Base-by-base conservation (phyloP, 2,329 filamentous ascomycete genomes). In the Elsinoe perseae region DNA sequence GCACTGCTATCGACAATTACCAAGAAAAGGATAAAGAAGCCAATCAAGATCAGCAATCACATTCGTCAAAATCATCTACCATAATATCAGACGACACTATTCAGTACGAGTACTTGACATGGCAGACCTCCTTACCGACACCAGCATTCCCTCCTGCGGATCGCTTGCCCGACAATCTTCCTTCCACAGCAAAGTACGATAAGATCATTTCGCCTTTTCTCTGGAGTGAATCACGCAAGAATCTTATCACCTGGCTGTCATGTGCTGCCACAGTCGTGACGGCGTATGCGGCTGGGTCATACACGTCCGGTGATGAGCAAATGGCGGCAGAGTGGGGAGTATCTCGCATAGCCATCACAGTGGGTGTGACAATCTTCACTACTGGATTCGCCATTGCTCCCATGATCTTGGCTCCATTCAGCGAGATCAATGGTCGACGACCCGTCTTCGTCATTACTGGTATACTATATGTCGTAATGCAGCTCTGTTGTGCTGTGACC, bases 401-500 rank as follows among this genome's bases (percentile, higher is more conserved):
- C 0, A 95, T 96, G 90, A 77, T 89, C 0, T 78, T 95, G 0
- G 91, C 91, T 0, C 91, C 91, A 0, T 85, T 95, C 61, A 89
- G 85, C 0, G 91, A 96, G 71, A 85, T 95, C 67, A 89, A 93
- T 70, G 91, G 91, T 2, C 82, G 91, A 2, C 83, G 88, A 56
- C 88, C 90, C 0, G 87, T 95, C 30, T 93, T 95, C 64, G 77
- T 91, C 21, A 75, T 77, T 1, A 85, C 87, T 7, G 89, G 89
- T 0, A 66, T 86, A 14, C 66, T 95, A 1, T 93, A 86, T 64
- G 80, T 89, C 4, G 70, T 81, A 53, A 87, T 83, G 65, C 84
- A 90, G 65, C 77, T 87, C 25, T 82, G 84, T 4, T 91, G 87
- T 66, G 88, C 86, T 3, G 75, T 88, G 0, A 87, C 89, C 4